A percentile compares a stretch with the other conserved stretches of the same genome.
These are phyloP conservation scores for Podaxis sp. DNA, from an alignment of 768 basidiomycete species.

Conservation along the genomic window DNA sequence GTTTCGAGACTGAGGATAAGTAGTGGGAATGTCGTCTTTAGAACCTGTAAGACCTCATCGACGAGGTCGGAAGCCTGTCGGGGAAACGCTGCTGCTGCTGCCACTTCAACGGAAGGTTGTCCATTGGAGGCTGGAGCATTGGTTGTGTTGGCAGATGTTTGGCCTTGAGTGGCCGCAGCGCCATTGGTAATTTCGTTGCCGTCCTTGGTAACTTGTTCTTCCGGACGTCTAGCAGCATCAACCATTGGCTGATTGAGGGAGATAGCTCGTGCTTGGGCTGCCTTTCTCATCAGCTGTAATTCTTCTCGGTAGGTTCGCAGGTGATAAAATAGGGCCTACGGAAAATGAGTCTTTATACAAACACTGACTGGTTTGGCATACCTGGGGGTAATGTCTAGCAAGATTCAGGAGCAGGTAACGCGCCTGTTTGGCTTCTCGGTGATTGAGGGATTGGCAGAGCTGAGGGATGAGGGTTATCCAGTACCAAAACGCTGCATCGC, in stretches of 20 bases:
- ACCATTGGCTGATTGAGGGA: constrained; percentile 18
- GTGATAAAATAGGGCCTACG: constrained; percentile 91
- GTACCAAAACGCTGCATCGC: constrained; percentile 96
- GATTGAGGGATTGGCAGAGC: constrained; percentile 81
- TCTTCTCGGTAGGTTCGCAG: constrained; percentile 66
- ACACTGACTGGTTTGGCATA: constrained; percentile 25
- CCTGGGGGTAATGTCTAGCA: constrained; percentile 92
- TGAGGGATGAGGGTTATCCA: constrained; percentile 99
- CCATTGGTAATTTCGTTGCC: constrained; percentile 18
- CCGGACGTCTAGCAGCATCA: constrained; percentile 26
- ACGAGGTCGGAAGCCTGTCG: constrained; percentile 85
- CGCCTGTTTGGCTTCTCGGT: constrained; percentile 91
- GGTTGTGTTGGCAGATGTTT: not conserved
- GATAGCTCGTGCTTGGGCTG: constrained; percentile 32
- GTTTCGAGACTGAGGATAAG: constrained; percentile 95
- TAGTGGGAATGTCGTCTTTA: constrained; percentile 95
- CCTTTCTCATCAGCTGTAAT: constrained; percentile 36
- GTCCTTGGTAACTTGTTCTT: constrained; percentile 21
- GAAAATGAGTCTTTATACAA: constrained; percentile 4
- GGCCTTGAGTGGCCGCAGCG: not conserved
- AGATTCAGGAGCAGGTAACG: constrained; percentile 84
- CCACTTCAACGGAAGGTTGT: constrained; percentile 2
- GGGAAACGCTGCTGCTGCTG: constrained; percentile 18
- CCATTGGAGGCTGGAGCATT: not conserved
- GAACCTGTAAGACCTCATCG: constrained; percentile 88